Base-by-base conservation (phyloP, 345 rosid species). In the Camelina hispida region DNA sequence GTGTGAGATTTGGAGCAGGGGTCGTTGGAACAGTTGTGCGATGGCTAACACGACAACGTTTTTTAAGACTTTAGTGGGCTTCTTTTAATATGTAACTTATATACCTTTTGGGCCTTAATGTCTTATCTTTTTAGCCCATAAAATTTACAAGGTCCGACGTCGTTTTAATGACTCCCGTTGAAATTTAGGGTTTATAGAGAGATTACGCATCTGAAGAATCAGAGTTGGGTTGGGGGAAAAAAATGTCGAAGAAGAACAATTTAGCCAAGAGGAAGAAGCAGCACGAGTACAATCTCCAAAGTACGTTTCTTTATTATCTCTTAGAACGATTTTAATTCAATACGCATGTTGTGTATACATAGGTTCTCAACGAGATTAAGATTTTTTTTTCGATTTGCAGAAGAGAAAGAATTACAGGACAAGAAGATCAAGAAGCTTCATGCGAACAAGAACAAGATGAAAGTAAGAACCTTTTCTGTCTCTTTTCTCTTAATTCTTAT, bases 241-340 rank as follows among this genome's bases (percentile, higher is more conserved):
- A 2, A 65, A 82, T 96, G 99, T 96, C 99, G 86, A 96, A 93
- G 96, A 96, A 96, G 90, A 96, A 96, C 83, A 79, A 83, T 77
- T 83, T 96, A 77, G 83, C 86, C 46, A 85, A 85, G 8, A 83
- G 99, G 73, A 96, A 87, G 86, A 85, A 78, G 67, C 99, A 87
- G 71, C 85, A 96, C 79, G 97, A 89, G 13, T 93, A 88, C 82
- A 95, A 96, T 37, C 91, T 93, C 25, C 86, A 75, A 80, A 88
- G 96, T 93, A 85, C 2, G 68, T 23, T 16, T 47, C 34, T 47
- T 44, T 14, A 5, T 28, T 43, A 17, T 46, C 42, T 30, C 65
- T 60, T 17, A 28, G 17, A 57, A 22, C 2, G 44, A 34, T 20
- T 20, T 51, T 6, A 5, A 0, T 66, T 35, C 52, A 11, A 55